Evolutionary conservation across 352 stramenopile species (phyloP), one percentile per base, ranked within the genome.

Genomic region (Globisporangium parvum): DNA sequence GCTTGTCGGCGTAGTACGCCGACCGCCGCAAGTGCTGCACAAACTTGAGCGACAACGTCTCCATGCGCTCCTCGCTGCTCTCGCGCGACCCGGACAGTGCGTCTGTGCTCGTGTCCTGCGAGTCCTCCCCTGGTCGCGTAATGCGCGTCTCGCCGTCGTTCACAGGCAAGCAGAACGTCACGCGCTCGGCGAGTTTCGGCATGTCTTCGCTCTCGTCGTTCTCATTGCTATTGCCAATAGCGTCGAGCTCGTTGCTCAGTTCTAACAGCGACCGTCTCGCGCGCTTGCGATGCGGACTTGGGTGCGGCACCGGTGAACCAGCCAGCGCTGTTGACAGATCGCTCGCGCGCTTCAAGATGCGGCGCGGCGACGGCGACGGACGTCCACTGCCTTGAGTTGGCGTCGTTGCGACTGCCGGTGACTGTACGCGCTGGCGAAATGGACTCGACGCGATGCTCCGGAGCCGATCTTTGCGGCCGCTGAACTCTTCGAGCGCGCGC

Each of bases 1-100:
- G 68, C 35, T 83, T 89, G 49, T 89, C 77, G 26, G 79, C 64
- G 42, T 90, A 90, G 55, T 83, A 68, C 11, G 59, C 61, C 12
- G 77, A 85, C 11, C 78, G 69, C 21, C 65, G 63, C 33, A 92
- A 44, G 60, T 92, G 80, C 51, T 87, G 77, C 12, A 88, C 47
- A 44, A 90, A 47, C 51, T 89, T 89, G n/a, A 73, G n/a, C 5
- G 69, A 73, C 18, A 67, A 75, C 8, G 39, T 70, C 20, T 70
- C 62, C 56, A 82, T 62, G 35, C 76, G 75, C 18, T 88, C 77
- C 20, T 82, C 66, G 1, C 52, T 21, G 41, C 14, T 67, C 26
- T 75, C 62, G 18, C 67, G 70, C 40, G 65, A 21, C 9, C 67
- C 56, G n/a, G 62, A 53, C 4, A 44, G 6, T 21, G 18, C 55